phyloP scores from a whole-genome alignment of 768 basidiomycete species.

The Steccherinum ochraceum region DNA sequence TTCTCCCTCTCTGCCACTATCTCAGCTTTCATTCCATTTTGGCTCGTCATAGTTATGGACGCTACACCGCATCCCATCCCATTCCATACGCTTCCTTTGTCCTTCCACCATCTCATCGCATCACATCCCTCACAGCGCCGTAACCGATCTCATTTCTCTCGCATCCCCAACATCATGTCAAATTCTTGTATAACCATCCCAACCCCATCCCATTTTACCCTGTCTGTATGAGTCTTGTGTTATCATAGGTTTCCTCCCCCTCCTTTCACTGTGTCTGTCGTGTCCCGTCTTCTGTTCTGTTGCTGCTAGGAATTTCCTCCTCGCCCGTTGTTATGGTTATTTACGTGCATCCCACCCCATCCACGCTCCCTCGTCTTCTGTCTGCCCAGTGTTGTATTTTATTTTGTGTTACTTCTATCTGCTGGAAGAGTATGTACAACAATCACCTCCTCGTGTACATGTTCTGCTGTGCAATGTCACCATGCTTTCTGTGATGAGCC shows the following conservation, averaged over 20 bases:
- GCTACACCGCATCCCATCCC: neutral
- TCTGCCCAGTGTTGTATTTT: neutral
- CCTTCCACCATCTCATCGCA: no score
- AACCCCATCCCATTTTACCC: neutral
- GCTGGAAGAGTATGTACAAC: neutral
- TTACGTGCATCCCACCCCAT: neutral
- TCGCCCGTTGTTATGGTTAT: neutral
- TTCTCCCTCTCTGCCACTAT: neutral
- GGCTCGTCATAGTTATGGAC: neutral
- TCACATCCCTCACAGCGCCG: neutral
- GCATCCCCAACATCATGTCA: neutral
- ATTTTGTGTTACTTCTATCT: neutral
- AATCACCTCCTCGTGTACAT: no score
- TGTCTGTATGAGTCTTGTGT: neutral
- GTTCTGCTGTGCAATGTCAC: no score
- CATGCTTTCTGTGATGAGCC: no score
- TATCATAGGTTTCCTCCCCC: neutral
- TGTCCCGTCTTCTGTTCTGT: neutral
- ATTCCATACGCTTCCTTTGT: neutral
- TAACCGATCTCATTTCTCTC: neutral
- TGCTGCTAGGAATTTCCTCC: neutral
- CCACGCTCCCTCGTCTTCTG: neutral
- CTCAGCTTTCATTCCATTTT: neutral
- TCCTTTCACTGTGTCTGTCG: neutral
- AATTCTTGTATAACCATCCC: neutral